A percentile compares a stretch with the other conserved stretches of the same genome.
phyloP scores from a whole-genome alignment of 345 rosid genomes.

The Acer saccharum region DNA sequence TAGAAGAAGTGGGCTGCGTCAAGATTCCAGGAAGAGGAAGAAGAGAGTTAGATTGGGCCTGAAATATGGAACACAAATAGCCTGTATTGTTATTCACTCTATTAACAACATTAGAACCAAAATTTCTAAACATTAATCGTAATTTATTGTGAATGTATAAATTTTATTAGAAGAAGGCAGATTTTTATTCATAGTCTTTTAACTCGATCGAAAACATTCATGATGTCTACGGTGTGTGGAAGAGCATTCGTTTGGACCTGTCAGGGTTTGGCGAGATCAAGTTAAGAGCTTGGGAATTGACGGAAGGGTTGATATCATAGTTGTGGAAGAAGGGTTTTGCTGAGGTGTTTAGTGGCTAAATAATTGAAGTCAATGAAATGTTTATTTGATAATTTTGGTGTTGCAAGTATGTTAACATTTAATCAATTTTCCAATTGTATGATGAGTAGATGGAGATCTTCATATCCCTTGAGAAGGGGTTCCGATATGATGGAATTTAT shows the following conservation, averaged over 20 bases:
- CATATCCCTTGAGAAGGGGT: conserved; percentile 67
- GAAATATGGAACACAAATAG: no score
- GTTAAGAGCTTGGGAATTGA: conserved; percentile 54
- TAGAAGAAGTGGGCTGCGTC: not conserved
- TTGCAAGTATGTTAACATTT: not conserved
- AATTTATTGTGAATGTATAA: no score
- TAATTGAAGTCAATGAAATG: conserved; percentile 78
- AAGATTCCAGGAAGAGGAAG: no score
- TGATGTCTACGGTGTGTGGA: conserved; percentile 58
- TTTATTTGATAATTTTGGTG: no score
- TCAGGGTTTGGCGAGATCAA: conserved; percentile 63
- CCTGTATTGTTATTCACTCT: no score
- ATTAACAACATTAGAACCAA: no score
- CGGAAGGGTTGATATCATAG: conserved; percentile 66
- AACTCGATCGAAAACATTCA: conserved; percentile 51
- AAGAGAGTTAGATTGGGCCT: no score
- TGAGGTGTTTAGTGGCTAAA: conserved; percentile 68
- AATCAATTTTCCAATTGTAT: conserved; percentile 5
- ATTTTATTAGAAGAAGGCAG: no score
- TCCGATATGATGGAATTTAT: conserved; percentile 71
- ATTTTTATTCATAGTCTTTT: conserved; percentile 46
- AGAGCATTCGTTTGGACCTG: conserved; percentile 65
- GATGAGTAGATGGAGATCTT: conserved; percentile 48
- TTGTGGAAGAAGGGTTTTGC: conserved; percentile 61
- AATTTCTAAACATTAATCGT: no score